Evolutionary conservation across 2,329 filamentous ascomycete species (phyloP), one percentile per base, ranked within the genome.

Genomic region (Pleurostoma richardsiae): DNA sequence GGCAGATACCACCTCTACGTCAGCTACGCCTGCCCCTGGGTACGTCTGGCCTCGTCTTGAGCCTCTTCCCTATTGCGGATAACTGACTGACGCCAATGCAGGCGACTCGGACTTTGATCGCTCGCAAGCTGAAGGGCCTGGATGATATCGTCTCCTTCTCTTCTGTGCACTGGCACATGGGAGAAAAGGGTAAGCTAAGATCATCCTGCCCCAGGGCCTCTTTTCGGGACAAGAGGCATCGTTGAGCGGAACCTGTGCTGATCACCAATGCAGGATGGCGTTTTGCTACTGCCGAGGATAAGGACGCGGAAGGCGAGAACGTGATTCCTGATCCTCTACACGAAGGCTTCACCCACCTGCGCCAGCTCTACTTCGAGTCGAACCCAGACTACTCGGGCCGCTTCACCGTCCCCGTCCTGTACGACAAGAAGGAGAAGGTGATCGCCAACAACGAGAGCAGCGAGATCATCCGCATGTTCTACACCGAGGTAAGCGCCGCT

Each of bases 1-100:
- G 89, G 80, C 45, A 80, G 94, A 47, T 99, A 99, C 66, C 94
- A 99, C 69, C 82, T 99, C 57, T 99, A 92, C 63, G 86, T 96
- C 55, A 92, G 86, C 59, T 96, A 95, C 68, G 91, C 91, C 5
- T 96, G 91, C 67, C 91, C 91, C 4, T 96, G 91, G 91, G 85
- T 74, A 56, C 45, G 68, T 59, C 33, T 8, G 8, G 33, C 19
- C 19, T 19, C 19, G 19, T 19, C 19, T 19, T 19, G 19, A 19
- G 19, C 19, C 19, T 19, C 19, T 19, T 19, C 19, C 19, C 19
- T 19, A 19, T 19, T 19, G 19, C 19, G 19, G 19, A 19, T 19
- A 19, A 19, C 19, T 19, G 19, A 19, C 19, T 19, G 19, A 19
- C 19, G 19, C 19, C 11, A 26, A 29, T 31, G 1, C 27, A 72